Percentiles rank a stretch among this genome's conserved stretches.
These are phyloP conservation scores for Cryptosporidium sp. DNA, from an alignment of 169 alveolate species.

Conservation along the genomic window DNA sequence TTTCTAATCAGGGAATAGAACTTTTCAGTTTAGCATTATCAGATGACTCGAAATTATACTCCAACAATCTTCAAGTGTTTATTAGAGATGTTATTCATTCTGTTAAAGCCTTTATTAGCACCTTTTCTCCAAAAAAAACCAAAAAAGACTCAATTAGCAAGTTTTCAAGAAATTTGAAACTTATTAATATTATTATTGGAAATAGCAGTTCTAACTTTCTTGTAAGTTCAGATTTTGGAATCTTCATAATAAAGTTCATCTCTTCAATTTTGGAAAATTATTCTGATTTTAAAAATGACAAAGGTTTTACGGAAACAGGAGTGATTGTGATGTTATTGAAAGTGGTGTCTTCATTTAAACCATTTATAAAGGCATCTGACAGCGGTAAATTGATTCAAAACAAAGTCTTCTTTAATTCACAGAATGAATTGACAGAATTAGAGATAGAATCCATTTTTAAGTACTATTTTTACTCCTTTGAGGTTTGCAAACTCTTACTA, in stretches of 20 bases:
- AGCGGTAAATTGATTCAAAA: neutral
- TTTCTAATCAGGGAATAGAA: slow-evolving; percentile 36
- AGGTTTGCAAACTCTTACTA: neutral
- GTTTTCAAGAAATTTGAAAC: slow-evolving; percentile 1
- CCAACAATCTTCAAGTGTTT: neutral
- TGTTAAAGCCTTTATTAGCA: neutral
- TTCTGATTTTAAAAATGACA: neutral
- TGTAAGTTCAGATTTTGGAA: neutral
- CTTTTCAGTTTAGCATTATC: slow-evolving; percentile 9
- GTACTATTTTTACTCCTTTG: neutral
- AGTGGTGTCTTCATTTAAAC: neutral
- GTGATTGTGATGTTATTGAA: neutral
- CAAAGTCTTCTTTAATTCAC: neutral
- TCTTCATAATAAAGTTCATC: neutral
- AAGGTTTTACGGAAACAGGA: neutral
- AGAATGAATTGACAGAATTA: neutral
- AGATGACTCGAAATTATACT: neutral
- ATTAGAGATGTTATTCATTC: neutral
- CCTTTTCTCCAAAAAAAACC: neutral
- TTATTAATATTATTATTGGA: slow-evolving; percentile 1
- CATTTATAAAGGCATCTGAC: neutral
- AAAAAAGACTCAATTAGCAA: neutral
- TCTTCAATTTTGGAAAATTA: neutral
- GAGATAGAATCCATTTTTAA: neutral
- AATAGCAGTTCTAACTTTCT: neutral